Evolutionary conservation across 139 green algal genomes (phyloP), one percentile per base, ranked within the genome.

Genomic region (Micractinium conductrix): DNA sequence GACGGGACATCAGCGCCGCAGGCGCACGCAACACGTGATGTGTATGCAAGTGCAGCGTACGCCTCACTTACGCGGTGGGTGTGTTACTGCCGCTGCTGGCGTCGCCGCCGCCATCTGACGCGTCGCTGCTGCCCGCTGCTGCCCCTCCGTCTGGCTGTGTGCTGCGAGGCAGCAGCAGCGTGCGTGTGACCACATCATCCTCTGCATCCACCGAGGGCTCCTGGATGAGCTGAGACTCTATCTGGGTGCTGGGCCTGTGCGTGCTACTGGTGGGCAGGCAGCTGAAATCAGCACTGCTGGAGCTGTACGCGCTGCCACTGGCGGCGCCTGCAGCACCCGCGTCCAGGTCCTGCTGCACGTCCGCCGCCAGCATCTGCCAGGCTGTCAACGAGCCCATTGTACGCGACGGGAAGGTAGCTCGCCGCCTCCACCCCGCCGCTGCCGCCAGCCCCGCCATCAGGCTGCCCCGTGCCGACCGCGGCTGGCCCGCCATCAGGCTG

Each of bases 311-410:
- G 37, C 35, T 55, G 53, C 44, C 33, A 22, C 38, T 21, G 24
- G 24, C 22, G 6, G n/a, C 44, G 24, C 5, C 55, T 1, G 24
- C 42, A 5, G 35, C 67, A 0, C 30, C 62, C 78, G 21, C 5
- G 42, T 53, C 33, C 67, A 67, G 50, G 8, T 48, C 79, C 24
- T 50, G 44, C 79, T 78, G 45, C 44, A 86, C 73, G 21, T 86
- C 72, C 12, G 71, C 53, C 5, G 81, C 81, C 55, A 86, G 58
- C 55, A 81, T 67, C 72, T 86, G 81, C 81, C 81, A 86, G 28
- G 81, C 81, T 26, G 81, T 86, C 33, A 86, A n/a, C 42, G 28
- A 76, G 58, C 81, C 81, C 24, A 86, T 38, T 26, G 38, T 60
- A 38, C 55, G 76, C 4, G 58, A 71, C 9, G 75, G 53, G 9